These are phyloP conservation scores for Fusarium xylarioides DNA, from an alignment of 2,329 filamentous ascomycete species.

Conservation along the genomic window DNA sequence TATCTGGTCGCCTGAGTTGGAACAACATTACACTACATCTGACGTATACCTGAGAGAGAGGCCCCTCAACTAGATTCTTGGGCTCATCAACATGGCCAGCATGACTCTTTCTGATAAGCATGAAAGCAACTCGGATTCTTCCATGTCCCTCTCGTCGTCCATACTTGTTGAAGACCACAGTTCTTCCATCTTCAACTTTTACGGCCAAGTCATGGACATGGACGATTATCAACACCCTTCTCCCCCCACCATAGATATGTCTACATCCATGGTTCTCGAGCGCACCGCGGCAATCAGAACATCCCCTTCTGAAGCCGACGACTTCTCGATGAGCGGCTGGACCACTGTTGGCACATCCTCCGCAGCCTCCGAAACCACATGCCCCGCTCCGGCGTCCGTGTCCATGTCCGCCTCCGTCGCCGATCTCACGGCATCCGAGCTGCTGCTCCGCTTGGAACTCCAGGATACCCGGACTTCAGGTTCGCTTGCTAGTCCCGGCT, in stretches of 20 bases:
- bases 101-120: slow-evolving; percentile 7
- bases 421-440: slow-evolving; percentile 23
- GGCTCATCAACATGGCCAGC: background rate
- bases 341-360: slow-evolving; percentile 13
- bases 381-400: slow-evolving; percentile 25
- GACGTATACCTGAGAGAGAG: background rate
- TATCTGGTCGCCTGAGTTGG: background rate
- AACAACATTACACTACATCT: slow-evolving; percentile 9
- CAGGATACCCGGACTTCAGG: slow-evolving; percentile 14
- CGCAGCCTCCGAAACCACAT: slow-evolving; percentile 20
- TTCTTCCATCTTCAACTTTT: background rate
- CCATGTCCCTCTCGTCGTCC: slow-evolving; percentile 15
- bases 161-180: slow-evolving; percentile 9
- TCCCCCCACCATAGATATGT: slow-evolving; percentile 11
- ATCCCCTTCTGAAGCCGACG: background rate
- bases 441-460: slow-evolving; percentile 10
- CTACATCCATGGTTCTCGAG: slow-evolving; percentile 16
- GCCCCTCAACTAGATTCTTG: background rate
- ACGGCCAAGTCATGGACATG: background rate
- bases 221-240: slow-evolving; percentile 1
- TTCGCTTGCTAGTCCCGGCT: slow-evolving; percentile 12
- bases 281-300: slow-evolving; percentile 4
- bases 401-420: slow-evolving; percentile 10
- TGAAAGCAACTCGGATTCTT: background rate
- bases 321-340: slow-evolving; percentile 23